Evolutionary conservation across 768 basidiomycete species (phyloP).

Genomic region (Xerocomus potaroensis): DNA sequence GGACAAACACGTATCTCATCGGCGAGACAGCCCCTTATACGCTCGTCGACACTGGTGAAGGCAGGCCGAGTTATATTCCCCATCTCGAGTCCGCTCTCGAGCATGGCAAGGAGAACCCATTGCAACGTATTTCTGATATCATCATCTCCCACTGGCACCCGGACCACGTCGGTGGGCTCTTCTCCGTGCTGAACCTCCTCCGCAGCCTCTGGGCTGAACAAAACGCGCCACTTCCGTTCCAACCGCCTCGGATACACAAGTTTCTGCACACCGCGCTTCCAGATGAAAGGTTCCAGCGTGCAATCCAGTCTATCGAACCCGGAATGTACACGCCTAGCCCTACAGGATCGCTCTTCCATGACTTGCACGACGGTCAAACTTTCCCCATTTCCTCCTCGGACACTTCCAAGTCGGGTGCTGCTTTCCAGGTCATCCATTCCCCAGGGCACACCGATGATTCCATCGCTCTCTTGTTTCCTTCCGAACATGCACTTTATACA

Average conservation of each 20-base stretch:
- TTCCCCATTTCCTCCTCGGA: slow-evolving; percentile 33
- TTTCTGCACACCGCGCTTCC: slow-evolving; percentile 40
- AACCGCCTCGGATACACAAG: slow-evolving; percentile 74
- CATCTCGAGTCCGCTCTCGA: slow-evolving; percentile 59
- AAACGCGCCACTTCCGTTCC: slow-evolving; percentile 44
- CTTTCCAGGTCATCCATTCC: slow-evolving; percentile 68
- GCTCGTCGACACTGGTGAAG: slow-evolving; percentile 83
- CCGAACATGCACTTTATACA: slow-evolving; percentile 77
- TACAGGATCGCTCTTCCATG: slow-evolving; percentile 48
- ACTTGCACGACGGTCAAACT: slow-evolving; percentile 52
- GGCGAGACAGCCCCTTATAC: slow-evolving; percentile 67
- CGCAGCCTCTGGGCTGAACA: slow-evolving; percentile 56
- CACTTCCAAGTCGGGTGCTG: slow-evolving; percentile 1
- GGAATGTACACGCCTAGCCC: slow-evolving; percentile 45
- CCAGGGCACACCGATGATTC: slow-evolving; percentile 93
- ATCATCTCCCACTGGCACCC: slow-evolving; percentile 87
- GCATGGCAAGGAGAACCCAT: slow-evolving; percentile 29
- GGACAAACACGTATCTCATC: slow-evolving; percentile 88
- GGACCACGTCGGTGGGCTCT: slow-evolving; percentile 81
- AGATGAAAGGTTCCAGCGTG: slow-evolving; percentile 33
- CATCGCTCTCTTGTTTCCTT: slow-evolving; percentile 63
- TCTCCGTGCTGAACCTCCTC: slow-evolving; percentile 63
- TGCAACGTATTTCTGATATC: slow-evolving; percentile 72
- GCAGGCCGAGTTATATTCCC: slow-evolving; percentile 60
- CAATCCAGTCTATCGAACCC: slow-evolving; percentile 35